These are phyloP conservation scores for Fusarium cyanostomum DNA, from an alignment of 2,329 filamentous ascomycete species.

Conservation along the genomic window DNA sequence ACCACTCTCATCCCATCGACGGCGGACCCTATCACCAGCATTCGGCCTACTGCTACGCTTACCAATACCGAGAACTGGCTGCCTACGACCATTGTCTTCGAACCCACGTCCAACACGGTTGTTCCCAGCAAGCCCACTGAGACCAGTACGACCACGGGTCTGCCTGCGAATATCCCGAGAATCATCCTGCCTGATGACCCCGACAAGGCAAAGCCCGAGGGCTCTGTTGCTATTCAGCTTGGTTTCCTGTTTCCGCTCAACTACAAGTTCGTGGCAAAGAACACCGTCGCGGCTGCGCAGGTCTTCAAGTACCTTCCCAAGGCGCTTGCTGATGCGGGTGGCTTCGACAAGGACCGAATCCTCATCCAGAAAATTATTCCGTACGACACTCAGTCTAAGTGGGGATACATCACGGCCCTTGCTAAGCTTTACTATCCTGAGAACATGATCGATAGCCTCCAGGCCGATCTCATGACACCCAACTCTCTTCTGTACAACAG, in stretches of 20 bases:
- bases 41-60: constrained; percentile 55
- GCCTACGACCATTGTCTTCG: constrained; percentile 69
- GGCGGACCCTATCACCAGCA: constrained; percentile 49
- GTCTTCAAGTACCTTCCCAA: constrained; percentile 82
- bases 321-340: constrained; percentile 72
- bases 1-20: constrained; percentile 34
- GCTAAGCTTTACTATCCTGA: constrained; percentile 75
- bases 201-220: constrained; percentile 62
- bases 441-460: constrained; percentile 72
- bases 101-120: constrained; percentile 50
- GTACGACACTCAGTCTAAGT: constrained; percentile 73
- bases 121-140: constrained; percentile 47
- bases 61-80: constrained; percentile 59
- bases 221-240: constrained; percentile 79
- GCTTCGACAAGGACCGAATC: constrained; percentile 65
- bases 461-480: constrained; percentile 75
- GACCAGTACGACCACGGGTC: constrained; percentile 58
- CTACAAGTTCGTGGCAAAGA: constrained; percentile 81
- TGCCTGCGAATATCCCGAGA: constrained; percentile 75
- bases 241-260: constrained; percentile 85
- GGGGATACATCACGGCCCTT: constrained; percentile 85
- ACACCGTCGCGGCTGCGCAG: constrained; percentile 79
- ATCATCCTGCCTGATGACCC: constrained; percentile 77
- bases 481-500: constrained; percentile 81
- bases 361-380: constrained; percentile 78